These are phyloP conservation scores for Lipomyces sp. DNA, from an alignment of 805 yeast species.

Conservation along the genomic window DNA sequence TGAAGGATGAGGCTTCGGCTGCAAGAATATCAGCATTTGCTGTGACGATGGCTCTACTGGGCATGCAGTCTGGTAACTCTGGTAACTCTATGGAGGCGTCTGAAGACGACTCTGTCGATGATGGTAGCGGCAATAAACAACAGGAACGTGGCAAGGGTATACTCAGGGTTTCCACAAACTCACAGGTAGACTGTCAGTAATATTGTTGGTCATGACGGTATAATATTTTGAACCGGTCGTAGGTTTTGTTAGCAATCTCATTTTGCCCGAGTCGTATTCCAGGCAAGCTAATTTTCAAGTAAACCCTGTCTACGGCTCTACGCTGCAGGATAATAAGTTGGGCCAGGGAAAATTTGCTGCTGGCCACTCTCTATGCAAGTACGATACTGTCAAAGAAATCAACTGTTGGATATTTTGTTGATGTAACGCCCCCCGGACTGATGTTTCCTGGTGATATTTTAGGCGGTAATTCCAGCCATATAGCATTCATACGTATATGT, in stretches of 20 bases:
- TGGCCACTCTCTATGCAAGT: no score
- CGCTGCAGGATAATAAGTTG: no score
- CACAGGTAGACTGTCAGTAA: conserved; percentile 7
- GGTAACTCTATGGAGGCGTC: conserved; percentile 2
- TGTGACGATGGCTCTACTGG: background rate
- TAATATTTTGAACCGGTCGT: background rate
- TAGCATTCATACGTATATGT: no score
- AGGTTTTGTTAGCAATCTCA: background rate
- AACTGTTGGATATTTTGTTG: no score
- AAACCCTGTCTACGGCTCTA: no score
- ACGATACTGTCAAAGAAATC: background rate
- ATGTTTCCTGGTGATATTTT: no score
- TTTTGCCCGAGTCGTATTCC: background rate
- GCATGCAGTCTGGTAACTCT: background rate
- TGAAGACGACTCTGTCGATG: conserved; percentile 1
- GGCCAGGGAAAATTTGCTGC: no score
- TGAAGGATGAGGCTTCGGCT: background rate
- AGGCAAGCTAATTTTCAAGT: no score
- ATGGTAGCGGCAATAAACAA: background rate
- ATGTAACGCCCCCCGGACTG: no score
- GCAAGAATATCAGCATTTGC: conserved; percentile 8
- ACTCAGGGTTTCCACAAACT: conserved; percentile 5
- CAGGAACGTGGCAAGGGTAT: conserved; percentile 3
- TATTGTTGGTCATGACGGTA: background rate
- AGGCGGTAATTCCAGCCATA: no score